phyloP scores from a whole-genome alignment of 177 flowering plant genomes.

The Vitis hybrid region DNA sequence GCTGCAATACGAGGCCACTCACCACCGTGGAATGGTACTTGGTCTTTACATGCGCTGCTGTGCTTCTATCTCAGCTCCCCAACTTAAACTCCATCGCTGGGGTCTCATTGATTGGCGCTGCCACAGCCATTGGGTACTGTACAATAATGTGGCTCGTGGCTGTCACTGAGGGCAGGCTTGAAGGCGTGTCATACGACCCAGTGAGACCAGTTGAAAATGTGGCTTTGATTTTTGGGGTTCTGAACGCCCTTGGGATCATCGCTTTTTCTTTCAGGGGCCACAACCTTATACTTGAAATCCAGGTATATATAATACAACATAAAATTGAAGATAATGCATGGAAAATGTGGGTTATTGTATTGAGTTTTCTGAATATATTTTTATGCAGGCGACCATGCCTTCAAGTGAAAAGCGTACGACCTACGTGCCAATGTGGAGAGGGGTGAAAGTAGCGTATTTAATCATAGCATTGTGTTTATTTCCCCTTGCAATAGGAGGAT shows the following conservation, averaged over 20 bases:
- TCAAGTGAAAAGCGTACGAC: constrained; percentile 57
- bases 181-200: constrained; percentile 42
- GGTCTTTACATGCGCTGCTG: constrained; percentile 57
- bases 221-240: constrained; percentile 25
- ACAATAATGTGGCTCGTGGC: constrained; percentile 67
- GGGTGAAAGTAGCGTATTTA: constrained; percentile 55
- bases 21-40: constrained; percentile 68
- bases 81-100: constrained; percentile 82
- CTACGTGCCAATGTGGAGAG: constrained; percentile 76
- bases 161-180: constrained; percentile 35
- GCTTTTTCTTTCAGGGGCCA: constrained; percentile 88
- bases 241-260: constrained; percentile 71
- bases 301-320: constrained; percentile 26
- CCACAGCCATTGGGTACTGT: constrained; percentile 66
- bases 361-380: neutral
- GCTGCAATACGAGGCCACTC: constrained; percentile 29
- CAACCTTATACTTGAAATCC: constrained; percentile 75
- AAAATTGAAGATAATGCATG: too few species aligned
- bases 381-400: constrained; percentile 90
- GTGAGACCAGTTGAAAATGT: constrained; percentile 16
- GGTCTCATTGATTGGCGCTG: constrained; percentile 66
- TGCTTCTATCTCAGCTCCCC: constrained; percentile 70
- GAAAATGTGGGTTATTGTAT: too few species aligned
- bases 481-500: constrained; percentile 72
- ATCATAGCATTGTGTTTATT: constrained; percentile 62